Conservation (phyloP, 2,329 filamentous ascomycete species). For the Epichloe gansuensis region DNA sequence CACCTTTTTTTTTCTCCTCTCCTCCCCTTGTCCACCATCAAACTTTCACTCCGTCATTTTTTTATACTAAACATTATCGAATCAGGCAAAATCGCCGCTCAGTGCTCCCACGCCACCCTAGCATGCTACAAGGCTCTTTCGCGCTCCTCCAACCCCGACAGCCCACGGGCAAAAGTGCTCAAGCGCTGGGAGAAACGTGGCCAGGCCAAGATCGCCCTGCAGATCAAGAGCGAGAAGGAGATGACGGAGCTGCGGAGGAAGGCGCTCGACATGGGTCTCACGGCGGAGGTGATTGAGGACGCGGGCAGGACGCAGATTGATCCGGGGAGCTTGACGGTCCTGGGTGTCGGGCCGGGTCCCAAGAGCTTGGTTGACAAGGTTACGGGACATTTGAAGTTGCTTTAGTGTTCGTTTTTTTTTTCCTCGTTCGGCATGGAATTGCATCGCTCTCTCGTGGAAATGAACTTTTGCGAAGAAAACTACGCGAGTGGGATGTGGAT, state of each 20-base stretch:
- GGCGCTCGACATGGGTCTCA: constrained; percentile 72
- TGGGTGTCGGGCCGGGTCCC: constrained; percentile 72
- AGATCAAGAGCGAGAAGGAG: constrained; percentile 78
- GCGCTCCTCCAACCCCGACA: constrained; percentile 40
- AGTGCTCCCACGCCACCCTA: constrained; percentile 90
- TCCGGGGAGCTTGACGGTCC: constrained; percentile 78
- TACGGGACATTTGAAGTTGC: constrained; percentile 70
- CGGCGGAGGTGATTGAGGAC: constrained; percentile 82
- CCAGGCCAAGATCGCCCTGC: constrained; percentile 87
- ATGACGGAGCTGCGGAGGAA: constrained; percentile 59
- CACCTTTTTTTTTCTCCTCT: not conserved
- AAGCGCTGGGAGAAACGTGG: constrained; percentile 74
- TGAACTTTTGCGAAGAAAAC: too few relatives aligned
- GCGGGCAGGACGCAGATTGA: constrained; percentile 97
- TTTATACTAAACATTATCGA: not conserved
- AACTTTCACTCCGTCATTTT: too few relatives aligned
- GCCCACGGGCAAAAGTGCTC: constrained; percentile 50
- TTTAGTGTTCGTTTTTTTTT: constrained; percentile 34
- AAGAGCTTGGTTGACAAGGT: constrained; percentile 78
- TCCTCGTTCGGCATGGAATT: too few relatives aligned
- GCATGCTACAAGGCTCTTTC: constrained; percentile 87
- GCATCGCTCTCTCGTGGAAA: too few relatives aligned
- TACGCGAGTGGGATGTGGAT: too few relatives aligned
- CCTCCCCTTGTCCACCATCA: not conserved
- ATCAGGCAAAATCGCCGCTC: constrained; percentile 88